Conservation (phyloP, 1,284 basidiomycete species). For the Bjerkandera adusta region DNA sequence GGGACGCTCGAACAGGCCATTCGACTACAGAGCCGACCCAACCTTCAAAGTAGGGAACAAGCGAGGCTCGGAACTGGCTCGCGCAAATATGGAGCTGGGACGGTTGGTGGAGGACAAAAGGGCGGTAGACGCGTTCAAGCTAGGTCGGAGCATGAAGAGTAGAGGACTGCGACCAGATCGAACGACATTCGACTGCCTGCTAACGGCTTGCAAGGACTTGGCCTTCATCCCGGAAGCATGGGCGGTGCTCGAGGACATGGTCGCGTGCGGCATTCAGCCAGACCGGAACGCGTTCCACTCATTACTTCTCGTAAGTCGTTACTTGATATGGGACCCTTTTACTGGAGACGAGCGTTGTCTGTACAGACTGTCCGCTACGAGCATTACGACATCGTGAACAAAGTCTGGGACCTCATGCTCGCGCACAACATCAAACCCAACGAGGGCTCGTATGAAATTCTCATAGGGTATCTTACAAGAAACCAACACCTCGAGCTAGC, state of each 20-base stretch:
- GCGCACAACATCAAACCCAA: conserved; percentile 46
- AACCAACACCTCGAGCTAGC: conserved; percentile 61
- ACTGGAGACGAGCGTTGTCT: neutral
- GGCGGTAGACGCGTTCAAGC: conserved; percentile 3
- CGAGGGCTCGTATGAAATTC: conserved; percentile 47
- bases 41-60: neutral
- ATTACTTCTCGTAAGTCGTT: conserved; percentile 54
- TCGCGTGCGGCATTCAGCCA: conserved; percentile 52
- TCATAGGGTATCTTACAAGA: conserved; percentile 47
- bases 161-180: conserved; percentile 47
- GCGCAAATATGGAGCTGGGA: conserved; percentile 10
- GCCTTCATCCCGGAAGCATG: conserved; percentile 50
- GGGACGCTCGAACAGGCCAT: neutral
- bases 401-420: conserved; percentile 45
- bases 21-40: neutral
- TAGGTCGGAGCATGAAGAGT: conserved; percentile 55
- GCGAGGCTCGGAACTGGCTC: neutral
- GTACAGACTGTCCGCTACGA: conserved; percentile 22
- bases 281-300: conserved; percentile 60
- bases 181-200: conserved; percentile 52
- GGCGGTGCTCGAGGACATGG: conserved; percentile 76
- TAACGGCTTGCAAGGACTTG: conserved; percentile 44
- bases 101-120: conserved; percentile 1
- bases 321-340: neutral
- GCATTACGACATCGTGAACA: conserved; percentile 26